Conservation (phyloP, 2,329 filamentous ascomycete genomes). For the Fonsecaea pugnacius region DNA sequence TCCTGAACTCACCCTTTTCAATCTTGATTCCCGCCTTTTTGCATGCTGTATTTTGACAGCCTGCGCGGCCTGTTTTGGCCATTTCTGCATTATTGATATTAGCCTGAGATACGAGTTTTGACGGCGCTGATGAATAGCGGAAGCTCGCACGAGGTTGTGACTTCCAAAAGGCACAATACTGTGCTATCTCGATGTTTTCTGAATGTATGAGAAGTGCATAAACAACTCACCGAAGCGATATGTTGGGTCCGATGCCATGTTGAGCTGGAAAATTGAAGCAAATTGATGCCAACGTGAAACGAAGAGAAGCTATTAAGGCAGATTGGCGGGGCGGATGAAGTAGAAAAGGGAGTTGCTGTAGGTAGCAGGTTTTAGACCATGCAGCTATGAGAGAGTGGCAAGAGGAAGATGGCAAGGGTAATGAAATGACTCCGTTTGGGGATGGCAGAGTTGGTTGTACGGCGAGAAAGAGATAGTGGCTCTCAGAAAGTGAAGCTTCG, state of each 20-base stretch:
- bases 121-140: background rate
- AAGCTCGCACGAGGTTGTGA: background rate
- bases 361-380: background rate
- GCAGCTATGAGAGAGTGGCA: background rate
- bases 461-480: background rate
- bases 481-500: background rate
- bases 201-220: background rate
- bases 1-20: conserved; percentile 75
- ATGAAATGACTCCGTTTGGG: background rate
- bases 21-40: conserved; percentile 73
- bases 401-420: background rate
- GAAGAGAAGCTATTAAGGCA: background rate
- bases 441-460: background rate
- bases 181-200: background rate
- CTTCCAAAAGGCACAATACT: background rate
- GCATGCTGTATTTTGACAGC: conserved; percentile 74
- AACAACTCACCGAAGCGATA: conserved; percentile 31
- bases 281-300: background rate
- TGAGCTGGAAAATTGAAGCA: background rate
- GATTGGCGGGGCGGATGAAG: background rate
- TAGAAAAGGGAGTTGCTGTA: background rate
- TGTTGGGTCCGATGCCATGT: conserved; percentile 26
- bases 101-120: background rate
- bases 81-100: conserved; percentile 60
- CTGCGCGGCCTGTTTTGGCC: conserved; percentile 71